Percentiles rank a stretch among this genome's conserved stretches.
Evolutionary conservation across 371 early-diverging fungal species (phyloP).

Genomic region (Massospora cicadina): DNA sequence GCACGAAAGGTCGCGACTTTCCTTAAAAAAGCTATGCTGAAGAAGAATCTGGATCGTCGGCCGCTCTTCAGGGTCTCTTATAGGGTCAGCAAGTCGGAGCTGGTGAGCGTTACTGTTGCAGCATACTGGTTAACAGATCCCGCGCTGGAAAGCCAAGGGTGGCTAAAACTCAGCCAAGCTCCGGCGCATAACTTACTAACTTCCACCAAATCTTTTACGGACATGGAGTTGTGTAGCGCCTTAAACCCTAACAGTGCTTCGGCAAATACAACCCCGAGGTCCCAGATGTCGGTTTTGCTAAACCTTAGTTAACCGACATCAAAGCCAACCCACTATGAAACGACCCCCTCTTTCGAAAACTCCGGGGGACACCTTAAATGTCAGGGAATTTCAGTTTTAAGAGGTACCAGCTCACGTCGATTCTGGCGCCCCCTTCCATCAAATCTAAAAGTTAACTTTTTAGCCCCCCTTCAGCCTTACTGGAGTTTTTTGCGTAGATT

Average conservation of each 20-base stretch:
- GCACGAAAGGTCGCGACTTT: slow-evolving; percentile 25
- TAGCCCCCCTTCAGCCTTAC: background rate
- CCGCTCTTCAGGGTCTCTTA: background rate
- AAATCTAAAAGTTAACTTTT: background rate
- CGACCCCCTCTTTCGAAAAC: slow-evolving; percentile 22
- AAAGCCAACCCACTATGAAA: background rate
- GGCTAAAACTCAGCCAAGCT: background rate
- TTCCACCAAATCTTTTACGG: slow-evolving; percentile 32
- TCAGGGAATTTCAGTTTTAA: background rate
- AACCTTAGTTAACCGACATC: background rate
- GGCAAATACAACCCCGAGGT: slow-evolving; percentile 42
- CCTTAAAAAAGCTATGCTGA: slow-evolving; percentile 5
- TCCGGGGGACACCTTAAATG: slow-evolving; percentile 24
- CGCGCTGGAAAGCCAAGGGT: background rate
- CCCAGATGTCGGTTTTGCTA: slow-evolving; percentile 62
- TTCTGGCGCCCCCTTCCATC: background rate
- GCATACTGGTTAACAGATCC: background rate
- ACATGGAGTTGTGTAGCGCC: slow-evolving; percentile 28
- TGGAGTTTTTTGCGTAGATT: background rate
- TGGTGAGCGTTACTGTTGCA: slow-evolving; percentile 2
- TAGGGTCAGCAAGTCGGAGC: background rate
- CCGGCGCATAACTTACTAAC: slow-evolving; percentile 13
- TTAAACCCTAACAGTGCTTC: slow-evolving; percentile 57
- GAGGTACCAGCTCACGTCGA: background rate
- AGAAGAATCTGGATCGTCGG: background rate